Base-by-base conservation (phyloP, 1,284 basidiomycete species). In the Macrocystidia cucumis region DNA sequence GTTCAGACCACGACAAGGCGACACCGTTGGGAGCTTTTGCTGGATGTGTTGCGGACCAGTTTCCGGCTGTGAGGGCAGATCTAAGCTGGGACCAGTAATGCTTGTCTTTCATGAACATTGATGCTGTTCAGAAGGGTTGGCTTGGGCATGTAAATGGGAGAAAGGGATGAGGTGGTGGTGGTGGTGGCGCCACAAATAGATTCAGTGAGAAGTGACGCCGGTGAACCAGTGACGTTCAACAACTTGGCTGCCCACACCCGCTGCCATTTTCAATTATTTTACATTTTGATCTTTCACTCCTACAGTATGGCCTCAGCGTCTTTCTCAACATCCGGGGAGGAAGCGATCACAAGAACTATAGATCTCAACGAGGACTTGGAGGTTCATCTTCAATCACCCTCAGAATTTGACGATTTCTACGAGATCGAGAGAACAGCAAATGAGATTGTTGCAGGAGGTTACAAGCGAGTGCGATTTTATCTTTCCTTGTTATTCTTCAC, bases 71-170 rank as follows among this genome's bases (percentile, higher is more conserved):
- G 33, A 89, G 66, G 0, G 74, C 72, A 2, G 67, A 51, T 32
- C 82, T 66, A 30, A 89, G 71, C 48, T 88, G 81, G 1, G 65
- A 54, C 75, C 80, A 83, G 54, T 88, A 89, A 50, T 86, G 71
- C 33, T 67, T 68, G 43, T 81, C 78, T 51, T 88, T 88, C 35
- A 59, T 28, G 34, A 56, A 55, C 57, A 60, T 62, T 12, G 23
- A 8, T 25, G 8, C 8, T 25, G 23, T n/a, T n/a, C n/a, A n/a
- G n/a, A n/a, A n/a, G n/a, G n/a, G n/a, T n/a, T n/a, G n/a, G n/a
- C n/a, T n/a, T n/a, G n/a, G n/a, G n/a, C n/a, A n/a, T n/a, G n/a
- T n/a, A n/a, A n/a, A n/a, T n/a, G n/a, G n/a, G n/a, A n/a, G n/a
- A n/a, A n/a, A n/a, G n/a, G n/a, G n/a, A n/a, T n/a, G n/a, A n/a